phyloP scores from a whole-genome alignment of 441 rosid genomes.

The Cnidoscolus chayamansa region DNA sequence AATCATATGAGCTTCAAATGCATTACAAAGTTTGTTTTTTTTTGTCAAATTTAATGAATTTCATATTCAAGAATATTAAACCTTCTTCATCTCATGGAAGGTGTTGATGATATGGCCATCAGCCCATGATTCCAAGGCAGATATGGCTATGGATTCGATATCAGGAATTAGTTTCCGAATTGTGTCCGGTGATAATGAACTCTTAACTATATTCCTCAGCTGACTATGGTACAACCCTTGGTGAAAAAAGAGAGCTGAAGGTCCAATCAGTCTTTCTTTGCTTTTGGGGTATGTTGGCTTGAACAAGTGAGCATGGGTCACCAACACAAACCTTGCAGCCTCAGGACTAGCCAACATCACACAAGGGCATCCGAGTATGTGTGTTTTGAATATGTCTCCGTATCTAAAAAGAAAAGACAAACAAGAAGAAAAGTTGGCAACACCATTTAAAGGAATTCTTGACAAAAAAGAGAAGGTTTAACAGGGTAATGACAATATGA shows the following conservation, averaged over 20 bases:
- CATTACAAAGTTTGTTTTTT: too few species aligned
- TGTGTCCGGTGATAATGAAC: slow-evolving; percentile 50
- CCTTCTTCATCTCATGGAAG: slow-evolving; percentile 80
- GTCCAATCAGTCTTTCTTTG: slow-evolving; percentile 83
- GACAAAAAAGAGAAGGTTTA: neutral
- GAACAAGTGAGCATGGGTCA: slow-evolving; percentile 77
- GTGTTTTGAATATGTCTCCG: slow-evolving; percentile 83
- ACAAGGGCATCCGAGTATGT: slow-evolving; percentile 76
- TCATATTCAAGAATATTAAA: slow-evolving; percentile 12
- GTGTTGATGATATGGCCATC: slow-evolving; percentile 44
- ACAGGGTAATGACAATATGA: neutral
- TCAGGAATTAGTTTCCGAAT: slow-evolving; percentile 55
- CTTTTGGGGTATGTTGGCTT: slow-evolving; percentile 88
- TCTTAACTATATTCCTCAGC: slow-evolving; percentile 68
- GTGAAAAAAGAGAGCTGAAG: slow-evolving; percentile 77
- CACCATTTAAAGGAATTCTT: slow-evolving; percentile 13
- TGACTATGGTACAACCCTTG: slow-evolving; percentile 67
- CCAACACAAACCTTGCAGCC: slow-evolving; percentile 77
- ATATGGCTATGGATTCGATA: slow-evolving; percentile 51
- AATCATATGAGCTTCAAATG: too few species aligned
- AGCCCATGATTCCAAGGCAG: slow-evolving; percentile 57
- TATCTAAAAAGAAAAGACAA: slow-evolving; percentile 35
- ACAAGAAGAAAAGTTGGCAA: neutral
- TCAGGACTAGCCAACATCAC: slow-evolving; percentile 82
- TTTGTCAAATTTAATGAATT: too few species aligned